These are phyloP conservation scores for Cucurbita pepo DNA, from an alignment of 306 rosid species.

Conservation along the genomic window DNA sequence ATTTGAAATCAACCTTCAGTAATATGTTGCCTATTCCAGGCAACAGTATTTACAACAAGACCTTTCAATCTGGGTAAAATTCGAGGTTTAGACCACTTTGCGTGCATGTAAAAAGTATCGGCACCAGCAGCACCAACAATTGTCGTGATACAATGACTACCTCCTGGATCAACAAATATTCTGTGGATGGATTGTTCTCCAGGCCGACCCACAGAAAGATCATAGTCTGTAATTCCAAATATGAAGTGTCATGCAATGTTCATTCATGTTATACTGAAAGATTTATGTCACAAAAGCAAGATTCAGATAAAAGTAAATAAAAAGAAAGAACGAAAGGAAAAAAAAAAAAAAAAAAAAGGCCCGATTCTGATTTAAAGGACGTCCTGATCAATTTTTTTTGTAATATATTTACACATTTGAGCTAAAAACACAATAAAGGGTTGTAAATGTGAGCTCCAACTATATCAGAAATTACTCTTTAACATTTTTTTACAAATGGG, in stretches of 20 bases:
- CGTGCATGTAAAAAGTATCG: slow-evolving; percentile 84
- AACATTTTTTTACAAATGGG: background rate
- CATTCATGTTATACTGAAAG: background rate
- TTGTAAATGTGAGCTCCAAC: background rate
- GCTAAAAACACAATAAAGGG: background rate
- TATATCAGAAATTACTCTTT: background rate
- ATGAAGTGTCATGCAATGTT: slow-evolving; percentile 9
- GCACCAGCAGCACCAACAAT: slow-evolving; percentile 67
- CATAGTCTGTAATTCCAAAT: slow-evolving; percentile 45
- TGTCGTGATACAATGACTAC: slow-evolving; percentile 83
- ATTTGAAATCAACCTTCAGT: slow-evolving; percentile 55
- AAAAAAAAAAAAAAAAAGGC: background rate
- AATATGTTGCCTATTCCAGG: slow-evolving; percentile 84
- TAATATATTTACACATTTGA: background rate
- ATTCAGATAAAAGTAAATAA: background rate
- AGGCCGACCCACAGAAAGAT: slow-evolving; percentile 73
- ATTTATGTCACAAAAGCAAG: background rate
- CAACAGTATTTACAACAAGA: slow-evolving; percentile 77
- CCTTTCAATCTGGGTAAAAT: slow-evolving; percentile 68
- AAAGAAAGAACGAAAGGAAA: background rate
- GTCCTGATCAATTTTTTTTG: background rate
- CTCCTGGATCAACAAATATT: slow-evolving; percentile 92
- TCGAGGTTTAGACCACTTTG: slow-evolving; percentile 85
- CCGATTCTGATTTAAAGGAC: background rate
- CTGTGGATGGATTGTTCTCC: slow-evolving; percentile 95